phyloP scores from a whole-genome alignment of 257 asterid species.

The Galeopsis tetrahit region DNA sequence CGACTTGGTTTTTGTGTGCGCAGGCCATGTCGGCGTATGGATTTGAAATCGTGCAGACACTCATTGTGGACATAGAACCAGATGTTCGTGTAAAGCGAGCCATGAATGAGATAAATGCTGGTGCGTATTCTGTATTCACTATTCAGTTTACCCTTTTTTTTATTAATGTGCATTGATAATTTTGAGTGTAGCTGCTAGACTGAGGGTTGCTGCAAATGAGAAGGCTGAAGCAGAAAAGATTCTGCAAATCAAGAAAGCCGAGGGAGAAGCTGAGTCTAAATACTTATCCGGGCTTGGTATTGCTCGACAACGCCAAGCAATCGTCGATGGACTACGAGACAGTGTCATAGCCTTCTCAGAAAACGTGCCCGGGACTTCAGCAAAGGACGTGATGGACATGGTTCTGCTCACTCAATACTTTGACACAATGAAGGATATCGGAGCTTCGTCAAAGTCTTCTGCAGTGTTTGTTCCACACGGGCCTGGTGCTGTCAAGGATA shows the following conservation, averaged over 20 bases:
- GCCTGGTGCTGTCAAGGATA: constrained; percentile 42
- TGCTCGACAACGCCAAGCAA: constrained; percentile 49
- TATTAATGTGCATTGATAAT: background rate
- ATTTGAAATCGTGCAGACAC: constrained; percentile 46
- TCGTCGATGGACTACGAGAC: constrained; percentile 44
- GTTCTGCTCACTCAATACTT: constrained; percentile 45
- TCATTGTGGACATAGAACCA: constrained; percentile 48
- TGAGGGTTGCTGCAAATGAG: constrained; percentile 44
- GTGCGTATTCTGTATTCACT: background rate
- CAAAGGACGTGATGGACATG: constrained; percentile 55
- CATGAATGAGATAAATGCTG: constrained; percentile 49
- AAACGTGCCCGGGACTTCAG: constrained; percentile 43
- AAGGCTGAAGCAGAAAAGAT: constrained; percentile 51
- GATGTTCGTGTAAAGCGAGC: constrained; percentile 44
- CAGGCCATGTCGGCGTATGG: constrained; percentile 52
- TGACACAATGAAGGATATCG: constrained; percentile 50
- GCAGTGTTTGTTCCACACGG: constrained; percentile 45
- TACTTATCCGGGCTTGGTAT: constrained; percentile 43
- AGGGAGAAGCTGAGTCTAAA: constrained; percentile 49
- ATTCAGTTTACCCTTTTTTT: too few species aligned
- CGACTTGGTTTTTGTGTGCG: background rate
- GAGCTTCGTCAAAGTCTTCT: constrained; percentile 38
- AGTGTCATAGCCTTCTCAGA: constrained; percentile 43
- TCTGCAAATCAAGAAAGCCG: constrained; percentile 48
- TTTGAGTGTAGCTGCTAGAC: constrained; percentile 39